Percentiles rank a stretch among this genome's conserved stretches.
These are phyloP conservation scores for Ceratobasidium sp. DNA, from an alignment of 1,284 basidiomycete species.

Conservation along the genomic window DNA sequence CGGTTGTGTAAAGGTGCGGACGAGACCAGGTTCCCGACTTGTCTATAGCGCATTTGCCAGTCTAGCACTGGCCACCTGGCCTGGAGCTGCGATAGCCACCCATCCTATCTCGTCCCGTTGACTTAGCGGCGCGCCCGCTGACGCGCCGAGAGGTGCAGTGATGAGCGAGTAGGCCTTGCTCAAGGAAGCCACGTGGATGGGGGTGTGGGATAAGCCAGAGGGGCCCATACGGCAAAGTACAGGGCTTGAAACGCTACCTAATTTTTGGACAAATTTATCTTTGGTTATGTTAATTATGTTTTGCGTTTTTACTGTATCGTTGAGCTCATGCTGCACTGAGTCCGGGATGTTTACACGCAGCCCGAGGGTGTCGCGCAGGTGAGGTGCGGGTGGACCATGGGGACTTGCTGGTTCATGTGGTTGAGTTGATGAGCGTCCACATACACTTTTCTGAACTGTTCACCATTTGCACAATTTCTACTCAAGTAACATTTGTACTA, in stretches of 20 bases:
- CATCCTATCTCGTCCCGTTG: not conserved
- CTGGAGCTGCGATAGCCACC: not conserved
- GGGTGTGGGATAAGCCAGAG: conserved; percentile 25
- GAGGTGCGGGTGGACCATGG: no score
- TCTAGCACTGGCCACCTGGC: conserved; percentile 1
- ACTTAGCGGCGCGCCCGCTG: not conserved
- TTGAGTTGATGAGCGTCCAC: no score
- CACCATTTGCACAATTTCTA: no score
- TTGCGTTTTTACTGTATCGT: not conserved
- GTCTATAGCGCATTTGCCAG: conserved; percentile 24
- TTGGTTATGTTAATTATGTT: not conserved
- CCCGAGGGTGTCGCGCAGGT: no score
- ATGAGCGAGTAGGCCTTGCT: not conserved
- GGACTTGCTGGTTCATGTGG: no score
- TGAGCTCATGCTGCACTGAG: no score
- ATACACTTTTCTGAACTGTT: no score
- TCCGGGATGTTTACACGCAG: no score
- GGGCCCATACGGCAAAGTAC: not conserved
- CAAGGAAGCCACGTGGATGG: conserved; percentile 20
- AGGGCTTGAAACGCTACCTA: not conserved
- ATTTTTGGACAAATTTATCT: conserved; percentile 32
- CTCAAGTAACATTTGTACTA: not conserved
- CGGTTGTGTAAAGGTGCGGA: conserved; percentile 21
- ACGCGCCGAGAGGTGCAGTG: not conserved
- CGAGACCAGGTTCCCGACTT: conserved; percentile 29